A percentile compares a stretch with the other conserved stretches of the same genome.
phyloP scores from a whole-genome alignment of 2,329 filamentous ascomycete genomes.

The Fusarium sp. region DNA sequence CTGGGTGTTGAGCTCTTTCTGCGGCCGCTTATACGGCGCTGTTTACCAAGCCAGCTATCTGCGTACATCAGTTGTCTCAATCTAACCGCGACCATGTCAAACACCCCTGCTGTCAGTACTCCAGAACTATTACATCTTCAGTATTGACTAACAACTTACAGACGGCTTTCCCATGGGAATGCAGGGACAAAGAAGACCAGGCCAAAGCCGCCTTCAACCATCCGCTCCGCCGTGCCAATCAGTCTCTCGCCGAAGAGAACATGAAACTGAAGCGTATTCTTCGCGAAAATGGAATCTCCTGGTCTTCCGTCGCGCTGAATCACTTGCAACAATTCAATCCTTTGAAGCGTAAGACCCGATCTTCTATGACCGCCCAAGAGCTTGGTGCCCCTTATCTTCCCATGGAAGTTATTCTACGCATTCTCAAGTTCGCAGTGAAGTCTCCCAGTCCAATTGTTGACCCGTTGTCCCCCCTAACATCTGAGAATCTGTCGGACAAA shows the following conservation, averaged over 20 bases:
- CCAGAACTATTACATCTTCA: neutral
- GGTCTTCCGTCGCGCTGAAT: constrained; percentile 58
- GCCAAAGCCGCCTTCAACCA: constrained; percentile 63
- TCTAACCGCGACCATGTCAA: constrained; percentile 35
- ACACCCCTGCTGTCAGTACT: constrained; percentile 39
- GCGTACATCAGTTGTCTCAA: constrained; percentile 21
- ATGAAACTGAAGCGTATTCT: constrained; percentile 64
- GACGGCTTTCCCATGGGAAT: constrained; percentile 62
- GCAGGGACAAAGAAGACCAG: constrained; percentile 65
- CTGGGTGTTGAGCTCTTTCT: neutral
- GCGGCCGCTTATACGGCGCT: constrained; percentile 3
- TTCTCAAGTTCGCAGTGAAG: constrained; percentile 65
- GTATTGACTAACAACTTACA: constrained; percentile 36
- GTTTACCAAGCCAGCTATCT: constrained; percentile 13
- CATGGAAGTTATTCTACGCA: constrained; percentile 65
- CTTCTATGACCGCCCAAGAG: constrained; percentile 49
- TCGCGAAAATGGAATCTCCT: constrained; percentile 65
- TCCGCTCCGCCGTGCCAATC: constrained; percentile 63
- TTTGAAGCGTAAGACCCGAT: constrained; percentile 52
- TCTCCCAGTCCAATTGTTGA: constrained; percentile 66
- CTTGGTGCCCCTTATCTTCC: constrained; percentile 61
- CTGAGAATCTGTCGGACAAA: constrained; percentile 58
- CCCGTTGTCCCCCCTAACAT: constrained; percentile 61
- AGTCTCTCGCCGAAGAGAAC: constrained; percentile 63
- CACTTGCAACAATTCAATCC: constrained; percentile 52